A percentile compares a stretch with the other conserved stretches of the same genome.
Conservation (phyloP, 2,329 filamentous ascomycete genomes). For the Cladorrhinum sp. region DNA sequence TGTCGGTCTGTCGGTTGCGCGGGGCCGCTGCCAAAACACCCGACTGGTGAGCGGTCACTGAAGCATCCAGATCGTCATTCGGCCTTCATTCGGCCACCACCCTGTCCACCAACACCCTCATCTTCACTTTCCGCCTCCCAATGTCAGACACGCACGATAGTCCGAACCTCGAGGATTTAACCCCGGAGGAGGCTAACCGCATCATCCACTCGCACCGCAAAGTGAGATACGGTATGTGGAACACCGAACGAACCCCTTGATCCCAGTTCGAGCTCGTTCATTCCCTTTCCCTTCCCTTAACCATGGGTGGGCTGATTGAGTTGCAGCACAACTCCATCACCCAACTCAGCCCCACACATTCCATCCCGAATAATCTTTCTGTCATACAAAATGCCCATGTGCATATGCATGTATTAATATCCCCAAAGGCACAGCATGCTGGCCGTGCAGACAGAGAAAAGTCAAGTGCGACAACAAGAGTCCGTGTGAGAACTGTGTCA, state of each 20-base stretch:
- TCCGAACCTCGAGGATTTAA: slow-evolving; percentile 54
- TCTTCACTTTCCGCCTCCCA: slow-evolving; percentile 1
- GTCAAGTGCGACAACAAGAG: slow-evolving; percentile 69
- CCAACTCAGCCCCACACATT: neutral
- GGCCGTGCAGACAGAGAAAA: slow-evolving; percentile 65
- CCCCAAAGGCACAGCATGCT: slow-evolving; percentile 57
- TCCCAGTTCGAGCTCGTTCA: no score
- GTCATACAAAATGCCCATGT: neutral
- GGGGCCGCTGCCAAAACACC: neutral
- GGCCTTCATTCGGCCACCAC: slow-evolving; percentile 11
- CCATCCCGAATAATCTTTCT: neutral
- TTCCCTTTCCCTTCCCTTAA: neutral
- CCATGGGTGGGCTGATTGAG: no score
- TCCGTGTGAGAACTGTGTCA: slow-evolving; percentile 66
- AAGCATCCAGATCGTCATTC: slow-evolving; percentile 4
- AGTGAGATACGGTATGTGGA: slow-evolving; percentile 59
- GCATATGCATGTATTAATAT: neutral
- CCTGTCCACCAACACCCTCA: neutral
- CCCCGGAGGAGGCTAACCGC: slow-evolving; percentile 62
- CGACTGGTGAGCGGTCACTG: neutral
- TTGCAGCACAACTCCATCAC: no score
- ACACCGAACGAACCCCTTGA: slow-evolving; percentile 5
- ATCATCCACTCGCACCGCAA: slow-evolving; percentile 69
- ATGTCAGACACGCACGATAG: slow-evolving; percentile 46
- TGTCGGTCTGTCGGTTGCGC: neutral